Evolutionary conservation across 805 yeast species (phyloP), one percentile per base, ranked within the genome.

Genomic region (Metschnikowia hibisci): DNA sequence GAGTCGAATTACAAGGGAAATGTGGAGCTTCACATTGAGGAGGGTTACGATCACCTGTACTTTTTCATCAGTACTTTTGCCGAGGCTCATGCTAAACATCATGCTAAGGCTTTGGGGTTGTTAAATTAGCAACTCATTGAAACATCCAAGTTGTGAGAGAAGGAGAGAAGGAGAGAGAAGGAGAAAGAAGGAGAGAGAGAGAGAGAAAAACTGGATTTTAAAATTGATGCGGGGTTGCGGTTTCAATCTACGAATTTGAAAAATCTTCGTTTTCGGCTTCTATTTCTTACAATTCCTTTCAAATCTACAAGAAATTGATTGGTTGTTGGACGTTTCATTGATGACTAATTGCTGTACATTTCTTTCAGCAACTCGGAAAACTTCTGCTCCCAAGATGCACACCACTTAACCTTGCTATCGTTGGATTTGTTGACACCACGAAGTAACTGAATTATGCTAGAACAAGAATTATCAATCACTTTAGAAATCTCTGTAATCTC

Each of bases 11-110:
- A 83, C 63, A 76, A 76, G 45, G 85, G 80, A 4, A 72, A 77
- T 43, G 73, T 91, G 45, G 69, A 77, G 25, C 62, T 85, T 38
- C 67, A 78, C 23, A 55, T 79, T 28, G 95, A 78, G 14, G 89
- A 85, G 1, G 96, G 90, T 4, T 91, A 81, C 58, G 97, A 93
- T 58, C 99, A 91, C 61, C 83, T 90, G 38, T 91, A 90, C 70
- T 93, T 77, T 64, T 91, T 89, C 62, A 76, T 91, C 44, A 76
- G 90, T 41, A 66, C 87, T 0, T 90, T 89, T 63, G 84, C 84
- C 10, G 83, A 77, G 43, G 86, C 81, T 28, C 98, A 93, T 62
- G 87, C 96, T 29, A 79, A 76, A 47, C 91, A 83, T 62, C 97
- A 93, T 57, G 95, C 95, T 8, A 82, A 84, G 62, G 73, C 78